Percentiles rank a stretch among this genome's conserved stretches.
Conservation (phyloP, 306 rosid species). For the Sindora glabra region DNA sequence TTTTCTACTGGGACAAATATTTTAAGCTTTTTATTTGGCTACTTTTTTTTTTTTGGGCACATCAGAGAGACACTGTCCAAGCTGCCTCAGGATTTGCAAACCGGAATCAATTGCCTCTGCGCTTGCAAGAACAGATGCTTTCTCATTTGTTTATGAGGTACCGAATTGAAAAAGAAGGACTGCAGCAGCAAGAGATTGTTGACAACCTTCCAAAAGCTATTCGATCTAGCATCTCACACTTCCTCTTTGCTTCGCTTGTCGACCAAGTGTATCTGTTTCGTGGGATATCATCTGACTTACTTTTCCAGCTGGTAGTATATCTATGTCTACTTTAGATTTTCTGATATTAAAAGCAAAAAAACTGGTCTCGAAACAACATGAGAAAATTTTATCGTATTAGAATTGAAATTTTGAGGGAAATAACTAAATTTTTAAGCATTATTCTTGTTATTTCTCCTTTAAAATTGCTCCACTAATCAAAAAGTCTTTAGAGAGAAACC, state of each 20-base stretch:
- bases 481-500: no score
- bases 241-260: constrained; percentile 51
- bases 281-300: constrained; percentile 64
- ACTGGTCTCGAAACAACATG: no score
- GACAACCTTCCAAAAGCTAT: constrained; percentile 82
- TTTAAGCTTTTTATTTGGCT: no score
- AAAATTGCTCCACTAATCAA: no score
- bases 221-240: constrained; percentile 54
- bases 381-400: no score
- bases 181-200: constrained; percentile 72
- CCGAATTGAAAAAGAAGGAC: constrained; percentile 72
- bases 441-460: no score
- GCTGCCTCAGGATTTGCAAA: constrained; percentile 60
- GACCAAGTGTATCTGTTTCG: constrained; percentile 55
- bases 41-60: constrained; percentile 8
- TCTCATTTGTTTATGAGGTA: constrained; percentile 64
- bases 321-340: no score
- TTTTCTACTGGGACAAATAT: no score
- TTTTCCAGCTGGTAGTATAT: constrained; percentile 71
- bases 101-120: constrained; percentile 57
- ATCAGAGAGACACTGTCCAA: constrained; percentile 64
- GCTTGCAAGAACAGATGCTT: constrained; percentile 75
- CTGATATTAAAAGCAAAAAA: no score
- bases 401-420: no score
- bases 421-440: no score